Base-by-base conservation (phyloP, 2,329 filamentous ascomycete genomes). In the Tolypocladium ophioglossoides region DNA sequence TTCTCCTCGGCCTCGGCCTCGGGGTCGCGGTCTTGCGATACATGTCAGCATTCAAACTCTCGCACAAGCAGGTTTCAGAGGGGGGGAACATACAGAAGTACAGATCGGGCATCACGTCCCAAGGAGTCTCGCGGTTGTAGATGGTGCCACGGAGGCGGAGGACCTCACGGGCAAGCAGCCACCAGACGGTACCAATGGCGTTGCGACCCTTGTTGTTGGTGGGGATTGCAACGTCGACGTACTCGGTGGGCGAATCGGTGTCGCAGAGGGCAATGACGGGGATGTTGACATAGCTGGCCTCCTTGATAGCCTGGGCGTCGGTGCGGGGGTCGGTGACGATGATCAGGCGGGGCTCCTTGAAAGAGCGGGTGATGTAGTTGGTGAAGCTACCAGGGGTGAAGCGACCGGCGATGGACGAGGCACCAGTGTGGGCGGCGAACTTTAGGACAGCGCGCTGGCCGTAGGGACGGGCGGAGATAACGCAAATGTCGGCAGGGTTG, bases 151-250 rank as follows among this genome's bases (percentile, higher is more conserved):
- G 91, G 71, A 99, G 91, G 74, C 95, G 91, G 76, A 99, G 91
- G 74, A 99, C 92, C 85, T 99, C 94, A 84, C 94, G 94, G 75
- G 94, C 92, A 67, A 99, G 85, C 86, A 99, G 87, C 94, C 94
- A 99, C 94, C 94, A 99, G 80, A 99, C 76, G 69, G 94, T 84
- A 82, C 94, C 94, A 70, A 99, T 99, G 74, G 95, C 86, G 81
- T 97, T 91, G 74, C 94, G 92, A 83, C 91, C 92, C 88, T 99
- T 99, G 90, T 99, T 99, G 90, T 99, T 99, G 82, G 94, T 96
- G 71, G 94, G 94, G 79, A 99, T 99, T 77, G 94, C 94, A 77
- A 97, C 90, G 73, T 99, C 94, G 74, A 99, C 94, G 82, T 92
- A 99, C 80, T 99, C 92, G 77, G 94, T 97, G 71, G 94, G 94